Evolutionary conservation across 108 stramenopile species (phyloP).

Genomic region (Epithemia pelagica): DNA sequence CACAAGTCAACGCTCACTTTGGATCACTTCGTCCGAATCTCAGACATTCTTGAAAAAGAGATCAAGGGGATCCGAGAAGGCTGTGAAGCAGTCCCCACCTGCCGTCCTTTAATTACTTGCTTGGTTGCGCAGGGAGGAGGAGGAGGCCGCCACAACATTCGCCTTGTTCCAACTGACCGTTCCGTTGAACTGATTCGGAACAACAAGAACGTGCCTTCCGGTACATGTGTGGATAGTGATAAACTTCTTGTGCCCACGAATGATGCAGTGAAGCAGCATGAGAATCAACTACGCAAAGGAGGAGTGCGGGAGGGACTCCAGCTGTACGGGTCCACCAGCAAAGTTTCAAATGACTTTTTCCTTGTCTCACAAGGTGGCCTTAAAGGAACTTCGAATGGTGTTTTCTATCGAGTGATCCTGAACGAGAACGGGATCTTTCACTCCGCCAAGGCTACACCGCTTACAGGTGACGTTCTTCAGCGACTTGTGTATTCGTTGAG

Average conservation of each 20-base stretch:
- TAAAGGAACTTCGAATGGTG: conserved; percentile 64
- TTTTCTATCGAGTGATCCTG: conserved; percentile 35
- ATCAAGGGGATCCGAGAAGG: conserved; percentile 3
- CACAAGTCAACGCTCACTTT: too few relatives aligned
- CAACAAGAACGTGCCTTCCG: conserved; percentile 10
- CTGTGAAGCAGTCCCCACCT: neutral
- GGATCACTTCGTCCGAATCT: too few relatives aligned
- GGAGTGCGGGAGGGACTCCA: neutral
- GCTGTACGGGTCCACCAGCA: neutral
- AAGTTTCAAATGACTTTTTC: conserved; percentile 24
- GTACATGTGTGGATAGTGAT: conserved; percentile 6
- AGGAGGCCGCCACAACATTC: neutral
- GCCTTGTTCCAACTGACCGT: neutral
- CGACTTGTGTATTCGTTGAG: neutral
- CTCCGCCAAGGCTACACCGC: neutral
- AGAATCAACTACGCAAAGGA: neutral
- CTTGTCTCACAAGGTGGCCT: conserved; percentile 47
- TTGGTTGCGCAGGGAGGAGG: neutral
- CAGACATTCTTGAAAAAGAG: conserved; percentile 5
- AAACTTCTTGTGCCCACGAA: neutral
- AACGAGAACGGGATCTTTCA: conserved; percentile 8
- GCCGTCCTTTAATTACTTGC: neutral
- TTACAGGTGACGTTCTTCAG: neutral
- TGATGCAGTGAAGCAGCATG: neutral
- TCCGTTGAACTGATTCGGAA: neutral